Percentiles rank a stretch among this genome's conserved stretches.
Evolutionary conservation across 2,329 filamentous ascomycete genomes (phyloP).

Genomic region (Exutisphaerella laricina): DNA sequence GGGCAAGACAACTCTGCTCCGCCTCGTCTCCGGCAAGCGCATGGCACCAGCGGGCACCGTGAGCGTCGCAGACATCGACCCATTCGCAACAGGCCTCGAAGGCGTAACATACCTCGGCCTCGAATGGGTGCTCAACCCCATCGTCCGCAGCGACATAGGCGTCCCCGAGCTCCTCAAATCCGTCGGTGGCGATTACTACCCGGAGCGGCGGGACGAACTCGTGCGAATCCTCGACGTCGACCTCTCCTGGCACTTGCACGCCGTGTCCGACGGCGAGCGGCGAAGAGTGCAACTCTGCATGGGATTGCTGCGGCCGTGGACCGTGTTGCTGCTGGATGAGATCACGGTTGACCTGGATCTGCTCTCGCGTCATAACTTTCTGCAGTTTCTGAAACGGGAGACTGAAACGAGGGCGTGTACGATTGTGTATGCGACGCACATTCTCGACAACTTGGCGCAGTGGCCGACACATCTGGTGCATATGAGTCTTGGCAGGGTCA

Average conservation of each 20-base stretch:
- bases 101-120: constrained; percentile 95
- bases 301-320: constrained; percentile 89
- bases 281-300: constrained; percentile 91
- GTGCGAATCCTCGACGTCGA: constrained; percentile 88
- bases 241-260: constrained; percentile 87
- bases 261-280: constrained; percentile 87
- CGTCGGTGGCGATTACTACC: constrained; percentile 80
- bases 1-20: constrained; percentile 93
- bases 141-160: constrained; percentile 91
- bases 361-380: constrained; percentile 75
- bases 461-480: constrained; percentile 97
- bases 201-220: constrained; percentile 77
- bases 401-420: constrained; percentile 78
- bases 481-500: constrained; percentile 84
- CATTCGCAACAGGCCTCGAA: constrained; percentile 83
- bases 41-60: constrained; percentile 74
- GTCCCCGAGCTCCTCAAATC: constrained; percentile 77
- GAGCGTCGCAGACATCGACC: constrained; percentile 74
- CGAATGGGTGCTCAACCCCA: constrained; percentile 97
- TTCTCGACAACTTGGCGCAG: constrained; percentile 85
- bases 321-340: constrained; percentile 83
- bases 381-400: constrained; percentile 79
- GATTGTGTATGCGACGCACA: constrained; percentile 96
- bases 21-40: constrained; percentile 89
- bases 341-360: constrained; percentile 96